Percentiles rank a stretch among this genome's conserved stretches.
Evolutionary conservation across 805 yeast genomes (phyloP).

Genomic region (Vanderwaltozyma polyspora): DNA sequence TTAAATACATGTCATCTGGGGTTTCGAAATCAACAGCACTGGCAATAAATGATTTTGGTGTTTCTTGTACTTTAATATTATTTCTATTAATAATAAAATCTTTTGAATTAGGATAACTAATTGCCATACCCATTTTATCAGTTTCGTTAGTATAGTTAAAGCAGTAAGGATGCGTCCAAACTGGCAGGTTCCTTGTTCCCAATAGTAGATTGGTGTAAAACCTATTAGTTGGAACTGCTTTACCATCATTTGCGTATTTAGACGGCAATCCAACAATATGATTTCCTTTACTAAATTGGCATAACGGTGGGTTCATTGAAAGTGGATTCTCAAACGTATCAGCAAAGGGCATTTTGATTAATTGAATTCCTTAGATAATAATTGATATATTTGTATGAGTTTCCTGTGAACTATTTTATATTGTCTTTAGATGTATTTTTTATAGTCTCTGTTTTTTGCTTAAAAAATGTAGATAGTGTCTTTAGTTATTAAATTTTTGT

Average conservation of each 20-base stretch:
- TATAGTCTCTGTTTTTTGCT: no score
- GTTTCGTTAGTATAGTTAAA: constrained; percentile 37
- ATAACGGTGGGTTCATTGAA: constrained; percentile 33
- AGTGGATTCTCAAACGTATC: constrained; percentile 23
- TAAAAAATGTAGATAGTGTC: no score
- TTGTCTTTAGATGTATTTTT: no score
- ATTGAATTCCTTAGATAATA: no score
- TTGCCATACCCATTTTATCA: neutral
- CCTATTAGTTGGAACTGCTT: constrained; percentile 58
- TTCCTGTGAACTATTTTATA: no score
- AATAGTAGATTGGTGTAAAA: constrained; percentile 65
- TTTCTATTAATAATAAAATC: constrained; percentile 1
- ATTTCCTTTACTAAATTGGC: constrained; percentile 34
- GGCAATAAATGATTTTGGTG: constrained; percentile 43
- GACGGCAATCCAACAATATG: constrained; percentile 23
- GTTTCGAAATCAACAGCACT: constrained; percentile 3
- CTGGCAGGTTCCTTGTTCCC: constrained; percentile 54
- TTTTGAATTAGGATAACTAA: neutral
- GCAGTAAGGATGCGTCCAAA: constrained; percentile 77
- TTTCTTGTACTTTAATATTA: constrained; percentile 3
- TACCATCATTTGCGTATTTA: constrained; percentile 27
- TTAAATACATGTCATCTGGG: constrained; percentile 12
- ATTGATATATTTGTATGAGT: no score
- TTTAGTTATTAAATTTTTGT: no score
- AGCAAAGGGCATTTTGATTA: neutral